A percentile compares a stretch with the other conserved stretches of the same genome.
phyloP scores from a whole-genome alignment of 2,329 filamentous ascomycete species.

The Paraphoma chrysanthemicola region DNA sequence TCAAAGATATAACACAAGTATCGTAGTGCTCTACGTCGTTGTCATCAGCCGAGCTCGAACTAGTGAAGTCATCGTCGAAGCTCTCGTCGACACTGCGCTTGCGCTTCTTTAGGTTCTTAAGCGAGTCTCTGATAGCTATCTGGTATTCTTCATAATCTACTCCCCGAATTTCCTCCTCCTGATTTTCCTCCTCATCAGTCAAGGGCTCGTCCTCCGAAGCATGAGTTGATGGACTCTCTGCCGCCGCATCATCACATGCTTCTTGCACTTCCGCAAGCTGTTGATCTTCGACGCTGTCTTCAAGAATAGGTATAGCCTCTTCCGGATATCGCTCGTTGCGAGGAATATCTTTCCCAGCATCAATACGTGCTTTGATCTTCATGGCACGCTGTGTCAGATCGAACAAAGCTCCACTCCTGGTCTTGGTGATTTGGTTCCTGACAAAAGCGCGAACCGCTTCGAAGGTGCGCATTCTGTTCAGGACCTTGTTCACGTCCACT shows the following conservation, averaged over 20 bases:
- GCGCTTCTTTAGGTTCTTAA: neutral
- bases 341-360: neutral
- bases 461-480: neutral
- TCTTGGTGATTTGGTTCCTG: neutral
- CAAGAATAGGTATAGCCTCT: neutral
- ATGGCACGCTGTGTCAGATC: neutral
- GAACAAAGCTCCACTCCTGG: neutral
- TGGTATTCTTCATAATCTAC: neutral
- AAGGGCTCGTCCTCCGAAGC: neutral
- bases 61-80: neutral
- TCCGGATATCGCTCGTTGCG: neutral
- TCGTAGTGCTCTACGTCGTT: neutral
- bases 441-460: neutral
- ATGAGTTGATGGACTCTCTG: neutral
- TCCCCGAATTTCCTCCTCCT: neutral
- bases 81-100: neutral
- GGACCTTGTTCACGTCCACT: neutral
- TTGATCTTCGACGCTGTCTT: neutral
- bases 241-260: neutral
- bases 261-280: neutral
- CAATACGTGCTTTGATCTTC: neutral
- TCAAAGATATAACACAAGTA: neutral
- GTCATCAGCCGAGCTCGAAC: neutral
- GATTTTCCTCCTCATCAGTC: neutral
- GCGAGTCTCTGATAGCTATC: neutral